Evolutionary conservation across 208 protist species (phyloP).

Genomic region (Balamuthia mandrillaris): DNA sequence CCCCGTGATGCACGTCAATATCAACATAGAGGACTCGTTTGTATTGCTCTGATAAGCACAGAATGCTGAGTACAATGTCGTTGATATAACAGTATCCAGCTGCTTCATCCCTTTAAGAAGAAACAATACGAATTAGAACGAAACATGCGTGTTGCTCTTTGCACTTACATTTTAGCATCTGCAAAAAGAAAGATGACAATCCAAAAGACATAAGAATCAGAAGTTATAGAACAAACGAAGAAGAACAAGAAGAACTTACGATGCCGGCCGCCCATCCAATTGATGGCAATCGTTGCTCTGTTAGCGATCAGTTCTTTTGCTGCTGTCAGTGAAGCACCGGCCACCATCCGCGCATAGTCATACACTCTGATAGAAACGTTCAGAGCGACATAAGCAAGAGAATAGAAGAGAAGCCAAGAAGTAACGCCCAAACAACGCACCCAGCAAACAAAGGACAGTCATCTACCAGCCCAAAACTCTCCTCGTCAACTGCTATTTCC

Average conservation of each 20-base stretch:
- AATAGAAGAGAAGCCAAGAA: neutral
- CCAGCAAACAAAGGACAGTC: neutral
- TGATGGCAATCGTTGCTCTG: neutral
- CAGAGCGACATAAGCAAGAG: neutral
- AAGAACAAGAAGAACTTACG: neutral
- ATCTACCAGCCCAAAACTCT: neutral
- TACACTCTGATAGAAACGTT: neutral
- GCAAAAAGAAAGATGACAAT: neutral
- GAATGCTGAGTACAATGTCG: conserved; percentile 89
- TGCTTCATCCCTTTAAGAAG: conserved; percentile 86
- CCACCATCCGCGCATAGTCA: neutral
- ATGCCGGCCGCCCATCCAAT: conserved; percentile 25
- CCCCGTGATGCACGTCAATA: conserved; percentile 79
- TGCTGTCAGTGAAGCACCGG: neutral
- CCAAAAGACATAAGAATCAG: neutral
- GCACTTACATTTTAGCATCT: neutral
- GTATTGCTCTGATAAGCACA: conserved; percentile 84
- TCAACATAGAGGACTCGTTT: conserved; percentile 89
- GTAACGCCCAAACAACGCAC: neutral
- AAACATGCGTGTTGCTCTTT: neutral
- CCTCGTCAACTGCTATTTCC: neutral
- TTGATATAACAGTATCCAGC: conserved; percentile 91
- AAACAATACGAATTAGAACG: conserved; percentile 65
- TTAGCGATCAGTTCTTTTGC: neutral
- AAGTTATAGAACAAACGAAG: neutral